Base-by-base conservation (phyloP, 495 filamentous ascomycete genomes). In the Hypoxylon fuscum region DNA sequence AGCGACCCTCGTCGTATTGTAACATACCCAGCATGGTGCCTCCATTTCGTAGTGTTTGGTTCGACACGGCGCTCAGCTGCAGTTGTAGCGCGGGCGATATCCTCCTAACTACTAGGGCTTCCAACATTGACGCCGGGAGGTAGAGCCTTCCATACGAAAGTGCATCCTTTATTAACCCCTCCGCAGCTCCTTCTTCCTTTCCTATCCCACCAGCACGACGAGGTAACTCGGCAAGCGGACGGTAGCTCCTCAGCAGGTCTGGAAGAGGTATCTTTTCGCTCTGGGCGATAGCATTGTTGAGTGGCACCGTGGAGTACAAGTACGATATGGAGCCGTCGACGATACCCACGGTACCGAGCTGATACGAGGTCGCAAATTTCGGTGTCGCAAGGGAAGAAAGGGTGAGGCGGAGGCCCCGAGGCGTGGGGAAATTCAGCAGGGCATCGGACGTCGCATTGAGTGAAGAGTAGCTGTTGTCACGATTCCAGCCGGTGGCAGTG, bases 241-340 rank as follows among this genome's bases (percentile, higher is more conserved):
- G 77, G 49, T 79, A 82, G 12, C 77, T 77, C 40, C 74, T 68
- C 21, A 82, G 55, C 11, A 81, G 73, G n/a, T 76, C 75, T n/a
- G 76, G 75, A 1, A 82, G 63, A 0, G 79, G 74, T 38, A 82
- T 79, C 42, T 69, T 68, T 42, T 80, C 78, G 46, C 78, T 81
- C 59, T 76, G 71, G 14, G 72, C 64, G 18, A 79, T 75, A 21
- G 76, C 67, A 35, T 84, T 76, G 6, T 79, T 71, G 46, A 96
- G 81, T 11, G 90, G 87, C 2, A 93, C 80, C 0, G 91, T 92
- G 54, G 90, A 91, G 79, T 95, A 95, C 17, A 96, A 83, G 72
- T 96, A 97, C 23, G 91, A 95, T 22, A 97, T 81, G 6, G 92
- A 95, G 70, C 93, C 93, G 75, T 96, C 91, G 29, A 97, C 90